Evolutionary conservation across 164 flowering plant genomes (phyloP).

Genomic region (Nymphaea thermarum): DNA sequence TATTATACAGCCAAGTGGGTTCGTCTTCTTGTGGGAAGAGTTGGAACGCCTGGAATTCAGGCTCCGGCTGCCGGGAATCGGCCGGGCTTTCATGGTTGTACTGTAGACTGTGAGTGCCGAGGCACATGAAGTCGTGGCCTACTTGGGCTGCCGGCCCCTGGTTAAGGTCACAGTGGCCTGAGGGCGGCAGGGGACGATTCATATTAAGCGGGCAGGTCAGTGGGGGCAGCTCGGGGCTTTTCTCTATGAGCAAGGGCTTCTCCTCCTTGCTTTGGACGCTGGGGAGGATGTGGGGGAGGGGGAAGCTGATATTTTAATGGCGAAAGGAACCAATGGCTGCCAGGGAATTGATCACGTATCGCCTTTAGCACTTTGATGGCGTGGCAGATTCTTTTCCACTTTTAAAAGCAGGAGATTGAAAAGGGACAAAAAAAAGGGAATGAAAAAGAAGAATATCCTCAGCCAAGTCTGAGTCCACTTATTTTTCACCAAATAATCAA

Average conservation of each 20-base stretch:
- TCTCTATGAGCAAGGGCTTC: background rate
- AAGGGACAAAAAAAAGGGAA: background rate
- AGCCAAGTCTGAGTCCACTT: too few species aligned
- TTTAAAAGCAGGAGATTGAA: background rate
- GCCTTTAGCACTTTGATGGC: background rate
- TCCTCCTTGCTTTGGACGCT: background rate
- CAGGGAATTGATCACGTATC: conserved; percentile 2
- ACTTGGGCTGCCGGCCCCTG: background rate
- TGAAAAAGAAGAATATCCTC: background rate
- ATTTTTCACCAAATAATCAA: too few species aligned
- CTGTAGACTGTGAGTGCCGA: background rate
- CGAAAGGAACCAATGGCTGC: conserved; percentile 3
- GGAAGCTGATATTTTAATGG: background rate
- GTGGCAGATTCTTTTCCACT: conserved; percentile 6
- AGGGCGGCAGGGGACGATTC: background rate
- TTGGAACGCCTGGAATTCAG: conserved; percentile 3
- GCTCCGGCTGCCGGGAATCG: background rate
- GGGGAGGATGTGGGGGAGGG: background rate
- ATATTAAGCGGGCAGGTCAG: background rate
- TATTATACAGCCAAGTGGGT: conserved; percentile 1
- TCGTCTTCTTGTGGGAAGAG: conserved; percentile 2
- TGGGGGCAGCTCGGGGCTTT: background rate
- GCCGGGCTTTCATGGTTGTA: background rate
- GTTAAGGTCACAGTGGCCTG: background rate
- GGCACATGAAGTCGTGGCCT: background rate